These are phyloP conservation scores for Vachellia collinsii DNA, from an alignment of 306 rosid species.

Conservation along the genomic window DNA sequence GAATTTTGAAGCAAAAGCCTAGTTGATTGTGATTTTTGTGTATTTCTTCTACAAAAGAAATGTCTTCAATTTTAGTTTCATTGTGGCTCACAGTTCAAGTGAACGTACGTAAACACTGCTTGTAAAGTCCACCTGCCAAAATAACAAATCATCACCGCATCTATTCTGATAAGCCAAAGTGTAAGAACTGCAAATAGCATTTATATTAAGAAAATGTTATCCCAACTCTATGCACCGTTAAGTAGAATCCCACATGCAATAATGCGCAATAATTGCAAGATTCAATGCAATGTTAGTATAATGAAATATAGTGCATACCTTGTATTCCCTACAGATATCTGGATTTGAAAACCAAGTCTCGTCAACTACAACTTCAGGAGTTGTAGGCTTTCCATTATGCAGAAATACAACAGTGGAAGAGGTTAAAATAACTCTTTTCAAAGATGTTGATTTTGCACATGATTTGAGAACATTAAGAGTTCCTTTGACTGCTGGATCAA, in stretches of 20 bases:
- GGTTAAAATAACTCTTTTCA: constrained; percentile 24
- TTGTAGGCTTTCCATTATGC: not conserved
- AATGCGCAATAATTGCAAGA: not conserved
- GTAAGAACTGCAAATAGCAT: not conserved
- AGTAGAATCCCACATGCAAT: not conserved
- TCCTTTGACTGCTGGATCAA: constrained; percentile 20
- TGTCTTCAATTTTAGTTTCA: not conserved
- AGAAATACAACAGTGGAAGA: constrained; percentile 1
- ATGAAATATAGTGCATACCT: not conserved
- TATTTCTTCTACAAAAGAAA: not conserved
- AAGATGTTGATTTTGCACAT: constrained; percentile 18
- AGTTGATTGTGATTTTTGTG: not conserved
- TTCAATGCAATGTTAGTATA: not conserved
- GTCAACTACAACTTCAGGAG: constrained; percentile 26
- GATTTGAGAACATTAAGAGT: constrained; percentile 30
- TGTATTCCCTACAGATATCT: not conserved
- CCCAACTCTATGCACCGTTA: not conserved
- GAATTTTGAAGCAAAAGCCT: not conserved
- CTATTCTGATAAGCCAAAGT: not conserved
- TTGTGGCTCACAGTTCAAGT: not conserved
- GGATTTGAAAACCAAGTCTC: constrained; percentile 29
- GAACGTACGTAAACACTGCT: not conserved
- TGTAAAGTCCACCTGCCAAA: not conserved
- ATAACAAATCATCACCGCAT: not conserved
- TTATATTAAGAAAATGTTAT: not conserved